These are phyloP conservation scores for Eleusine coracana DNA, from an alignment of 176 grass and related monocot genomes.

Conservation along the genomic window DNA sequence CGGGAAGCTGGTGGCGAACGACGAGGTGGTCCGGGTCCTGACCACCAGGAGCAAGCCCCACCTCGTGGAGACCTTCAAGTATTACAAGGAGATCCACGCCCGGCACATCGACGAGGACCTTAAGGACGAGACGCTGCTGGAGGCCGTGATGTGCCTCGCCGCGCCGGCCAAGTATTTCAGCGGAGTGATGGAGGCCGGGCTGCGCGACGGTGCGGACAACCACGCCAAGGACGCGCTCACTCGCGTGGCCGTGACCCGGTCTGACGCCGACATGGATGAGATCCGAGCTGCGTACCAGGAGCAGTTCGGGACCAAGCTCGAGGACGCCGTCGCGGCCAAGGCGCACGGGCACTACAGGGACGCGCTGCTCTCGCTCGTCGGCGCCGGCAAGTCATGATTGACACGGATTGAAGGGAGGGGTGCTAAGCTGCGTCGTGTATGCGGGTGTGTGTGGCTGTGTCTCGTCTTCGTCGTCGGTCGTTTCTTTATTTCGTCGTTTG, in stretches of 20 bases:
- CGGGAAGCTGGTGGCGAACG: slow-evolving; percentile 56
- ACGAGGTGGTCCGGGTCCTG: slow-evolving; percentile 75
- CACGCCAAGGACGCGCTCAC: slow-evolving; percentile 64
- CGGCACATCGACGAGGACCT: slow-evolving; percentile 56
- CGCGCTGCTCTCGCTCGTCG: neutral
- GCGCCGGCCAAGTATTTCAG: slow-evolving; percentile 78
- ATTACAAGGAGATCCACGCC: slow-evolving; percentile 68
- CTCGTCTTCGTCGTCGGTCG: neutral
- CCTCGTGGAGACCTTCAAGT: slow-evolving; percentile 66
- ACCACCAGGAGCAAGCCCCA: slow-evolving; percentile 83
- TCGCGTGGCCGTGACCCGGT: slow-evolving; percentile 70
- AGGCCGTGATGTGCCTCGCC: slow-evolving; percentile 73
- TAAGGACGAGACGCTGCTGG: slow-evolving; percentile 27
- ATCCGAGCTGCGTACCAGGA: slow-evolving; percentile 58
- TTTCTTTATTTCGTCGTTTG: neutral
- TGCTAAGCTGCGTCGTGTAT: neutral
- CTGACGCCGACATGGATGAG: slow-evolving; percentile 74
- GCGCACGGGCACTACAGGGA: slow-evolving; percentile 79
- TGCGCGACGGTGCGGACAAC: slow-evolving; percentile 57
- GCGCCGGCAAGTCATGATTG: neutral
- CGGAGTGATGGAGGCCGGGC: slow-evolving; percentile 60
- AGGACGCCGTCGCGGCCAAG: slow-evolving; percentile 58
- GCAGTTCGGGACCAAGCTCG: slow-evolving; percentile 61
- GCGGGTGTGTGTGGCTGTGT: neutral
- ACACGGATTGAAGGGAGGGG: no score